Base-by-base conservation (phyloP, 2,329 filamentous ascomycete genomes). In the Berkeleyomyces basicola region DNA sequence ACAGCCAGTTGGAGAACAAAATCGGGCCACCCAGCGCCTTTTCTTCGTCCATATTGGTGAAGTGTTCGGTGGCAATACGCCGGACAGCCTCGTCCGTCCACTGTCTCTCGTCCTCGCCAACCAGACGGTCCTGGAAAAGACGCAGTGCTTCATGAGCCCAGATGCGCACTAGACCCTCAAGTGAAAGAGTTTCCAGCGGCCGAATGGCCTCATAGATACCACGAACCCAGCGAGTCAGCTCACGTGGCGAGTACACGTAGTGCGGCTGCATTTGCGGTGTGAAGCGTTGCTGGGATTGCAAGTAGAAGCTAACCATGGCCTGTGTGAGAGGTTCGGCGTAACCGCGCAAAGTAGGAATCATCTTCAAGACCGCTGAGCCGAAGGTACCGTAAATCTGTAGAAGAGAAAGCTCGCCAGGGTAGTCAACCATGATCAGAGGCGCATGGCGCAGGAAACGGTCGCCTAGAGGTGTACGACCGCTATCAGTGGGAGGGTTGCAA, bases 401-500 rank as follows among this genome's bases (percentile, higher is more conserved):
- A 44, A 99, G 82, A 3, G 95, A 99, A 51, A 90, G 79, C 75
- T 99, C 90, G 69, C 95, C 93, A 65, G 93, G 93, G 70, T 99
- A 99, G 71, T 99, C 93, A 49, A 99, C 95, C 95, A 99, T 99
- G 74, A 99, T 88, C 62, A 99, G 82, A n/a, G 93, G 93, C 14
- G 93, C 90, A 73, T 99, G 95, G 64, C 95, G 85, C 67, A 99
- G 80, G 82, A 99, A 99, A 68, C 93, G 82, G 59, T 90, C 84
- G 51, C 90, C 93, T 78, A 99, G 85, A 0, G 93, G 87, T 10
- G 93, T 97, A 81, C 93, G 90, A 36, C 93, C 93, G 68, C 91
- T 91, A 75, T 99, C 95, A 0, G 93, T 97, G 0, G 93, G 93
- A 69, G 93, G 95, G 74, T 99, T 99, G 73, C 93, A 99, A 70